These are phyloP conservation scores for Colletotrichum sp. DNA, from an alignment of 2,329 filamentous ascomycete species.

Conservation along the genomic window DNA sequence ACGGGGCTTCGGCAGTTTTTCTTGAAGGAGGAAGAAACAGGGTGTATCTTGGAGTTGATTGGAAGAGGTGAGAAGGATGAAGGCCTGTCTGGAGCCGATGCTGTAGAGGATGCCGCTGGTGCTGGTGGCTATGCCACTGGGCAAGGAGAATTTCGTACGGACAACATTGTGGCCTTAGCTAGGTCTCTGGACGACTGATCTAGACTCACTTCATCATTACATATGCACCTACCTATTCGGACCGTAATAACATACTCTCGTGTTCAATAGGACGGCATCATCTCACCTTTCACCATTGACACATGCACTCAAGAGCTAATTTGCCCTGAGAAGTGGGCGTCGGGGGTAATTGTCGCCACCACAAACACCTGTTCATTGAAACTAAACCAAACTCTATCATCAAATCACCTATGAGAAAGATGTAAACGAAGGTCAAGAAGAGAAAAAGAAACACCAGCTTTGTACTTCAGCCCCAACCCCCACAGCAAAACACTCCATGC, in stretches of 20 bases:
- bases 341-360: neutral
- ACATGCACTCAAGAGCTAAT: neutral
- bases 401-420: neutral
- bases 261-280: neutral
- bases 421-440: conserved; percentile 18
- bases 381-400: neutral
- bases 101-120: neutral
- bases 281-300: neutral
- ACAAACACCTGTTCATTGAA: neutral
- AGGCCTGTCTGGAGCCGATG: neutral
- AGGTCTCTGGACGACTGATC: neutral
- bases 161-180: neutral
- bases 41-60: neutral
- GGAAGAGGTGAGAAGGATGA: neutral
- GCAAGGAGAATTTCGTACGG: neutral
- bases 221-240: too few relatives aligned
- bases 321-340: neutral
- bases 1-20: neutral
- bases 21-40: neutral
- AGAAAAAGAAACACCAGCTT: neutral
- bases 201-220: neutral
- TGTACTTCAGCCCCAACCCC: neutral
- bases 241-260: too few relatives aligned
- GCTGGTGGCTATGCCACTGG: neutral
- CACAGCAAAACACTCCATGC: neutral